Conservation (phyloP, 208 protist species). For the Trypanosoma rangeli region DNA sequence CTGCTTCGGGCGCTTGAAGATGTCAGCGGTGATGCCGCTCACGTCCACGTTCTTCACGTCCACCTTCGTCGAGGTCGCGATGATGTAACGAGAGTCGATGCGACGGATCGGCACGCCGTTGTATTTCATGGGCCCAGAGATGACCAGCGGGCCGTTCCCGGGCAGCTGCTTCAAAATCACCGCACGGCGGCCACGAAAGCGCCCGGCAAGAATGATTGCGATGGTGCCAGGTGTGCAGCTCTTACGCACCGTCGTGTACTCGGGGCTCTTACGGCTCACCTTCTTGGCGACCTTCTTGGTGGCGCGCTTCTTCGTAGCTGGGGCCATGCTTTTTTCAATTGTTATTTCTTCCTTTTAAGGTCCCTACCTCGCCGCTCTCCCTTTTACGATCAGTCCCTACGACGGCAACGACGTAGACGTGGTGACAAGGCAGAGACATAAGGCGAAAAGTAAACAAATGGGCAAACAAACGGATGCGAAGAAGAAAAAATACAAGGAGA, state of each 20-base stretch:
- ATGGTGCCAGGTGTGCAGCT: slow-evolving; percentile 91
- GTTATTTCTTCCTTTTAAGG: no score
- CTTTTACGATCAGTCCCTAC: no score
- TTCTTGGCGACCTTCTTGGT: slow-evolving; percentile 35
- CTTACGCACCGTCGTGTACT: slow-evolving; percentile 33
- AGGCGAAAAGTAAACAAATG: slow-evolving; percentile 1
- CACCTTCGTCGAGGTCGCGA: slow-evolving; percentile 98
- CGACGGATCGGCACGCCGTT: slow-evolving; percentile 98
- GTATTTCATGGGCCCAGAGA: slow-evolving; percentile 95
- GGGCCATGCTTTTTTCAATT: no score
- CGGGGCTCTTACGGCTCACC: slow-evolving; percentile 30
- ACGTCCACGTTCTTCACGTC: slow-evolving; percentile 91
- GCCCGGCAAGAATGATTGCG: slow-evolving; percentile 96
- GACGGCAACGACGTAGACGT: slow-evolving; percentile 17
- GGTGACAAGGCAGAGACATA: background rate
- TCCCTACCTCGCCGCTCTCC: no score
- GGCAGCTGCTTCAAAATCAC: slow-evolving; percentile 98
- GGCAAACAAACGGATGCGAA: slow-evolving; percentile 5
- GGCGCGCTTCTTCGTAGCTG: slow-evolving; percentile 9
- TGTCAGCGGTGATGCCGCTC: slow-evolving; percentile 56
- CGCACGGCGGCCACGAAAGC: slow-evolving; percentile 96
- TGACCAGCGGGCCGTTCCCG: slow-evolving; percentile 93
- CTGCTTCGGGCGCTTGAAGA: slow-evolving; percentile 69
- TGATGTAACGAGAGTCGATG: slow-evolving; percentile 97
- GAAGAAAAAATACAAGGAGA: background rate